Evolutionary conservation across 441 rosid genomes (phyloP), one percentile per base, ranked within the genome.

Genomic region (Flueggea neowawraea): DNA sequence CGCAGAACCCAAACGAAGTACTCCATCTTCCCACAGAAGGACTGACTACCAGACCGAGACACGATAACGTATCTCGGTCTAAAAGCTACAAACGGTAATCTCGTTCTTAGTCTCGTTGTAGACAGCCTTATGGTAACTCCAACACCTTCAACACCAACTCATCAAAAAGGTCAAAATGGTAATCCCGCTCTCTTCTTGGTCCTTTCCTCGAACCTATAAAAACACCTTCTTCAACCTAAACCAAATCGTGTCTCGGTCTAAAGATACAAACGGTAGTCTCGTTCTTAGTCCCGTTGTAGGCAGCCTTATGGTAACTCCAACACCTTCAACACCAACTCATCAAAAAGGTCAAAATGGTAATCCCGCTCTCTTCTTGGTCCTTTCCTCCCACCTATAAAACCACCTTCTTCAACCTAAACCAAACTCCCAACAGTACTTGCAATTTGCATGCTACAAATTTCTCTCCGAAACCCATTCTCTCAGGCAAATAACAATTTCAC

Each of bases 121-220:
- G 41, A 36, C 6, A 36, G 4, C 13, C 16, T 50, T 12, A 57
- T n/a, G 32, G 70, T 52, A 57, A 58, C 2, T 14, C 16, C n/a
- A 17, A 10, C 32, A 8, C 31, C 10, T 36, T 36, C 41, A 36
- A 1, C 39, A 33, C 55, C 43, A 52, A 22, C 49, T 14, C 5
- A 3, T 32, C 57, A 0, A 14, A 4, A 16, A 44, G 64, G 59
- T 3, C 11, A 52, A 28, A 58, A 44, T 4, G 0, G 70, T 58
- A 66, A 44, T 44, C 60, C 16, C 43, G 13, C 2, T n/a, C 0
- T 12, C 11, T 10, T 39, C 22, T 28, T 12, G 54, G 51, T 54
- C 56, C 15, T 39, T 55, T 48, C 28, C 51, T 49, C 28, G 3
- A 33, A 22, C 45, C 13, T 67, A 67, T 67, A 67, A 55, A 48